Conservation (phyloP, 805 yeast species). For the baker's yeast (Saccharomyces cerevisiae) region DNA sequence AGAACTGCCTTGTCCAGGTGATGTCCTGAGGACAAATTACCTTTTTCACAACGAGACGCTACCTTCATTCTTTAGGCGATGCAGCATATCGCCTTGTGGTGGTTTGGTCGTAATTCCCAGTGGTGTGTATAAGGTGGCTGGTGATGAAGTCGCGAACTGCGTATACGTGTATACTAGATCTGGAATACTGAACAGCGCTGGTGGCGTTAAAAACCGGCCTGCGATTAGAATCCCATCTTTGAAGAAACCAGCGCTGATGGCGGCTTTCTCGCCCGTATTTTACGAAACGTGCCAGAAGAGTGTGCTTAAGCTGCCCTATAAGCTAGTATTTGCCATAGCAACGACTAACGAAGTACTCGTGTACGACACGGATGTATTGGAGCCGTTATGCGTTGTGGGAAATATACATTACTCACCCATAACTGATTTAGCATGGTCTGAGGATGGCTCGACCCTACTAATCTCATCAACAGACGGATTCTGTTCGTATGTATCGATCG, state of each 20-base stretch:
- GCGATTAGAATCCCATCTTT: slow-evolving; percentile 72
- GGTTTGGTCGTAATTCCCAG: slow-evolving; percentile 67
- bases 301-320: slow-evolving; percentile 47
- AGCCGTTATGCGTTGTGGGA: slow-evolving; percentile 65
- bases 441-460: slow-evolving; percentile 61
- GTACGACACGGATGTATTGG: slow-evolving; percentile 65
- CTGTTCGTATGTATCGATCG: slow-evolving; percentile 60
- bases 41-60: slow-evolving; percentile 80
- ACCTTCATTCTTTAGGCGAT: slow-evolving; percentile 81
- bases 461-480: slow-evolving; percentile 90
- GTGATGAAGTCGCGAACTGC: slow-evolving; percentile 49
- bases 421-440: slow-evolving; percentile 82
- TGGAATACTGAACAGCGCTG: slow-evolving; percentile 34
- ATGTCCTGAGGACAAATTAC: slow-evolving; percentile 1
- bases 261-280: slow-evolving; percentile 63
- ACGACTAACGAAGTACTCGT: slow-evolving; percentile 77
- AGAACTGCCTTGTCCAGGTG: slow-evolving; percentile 39
- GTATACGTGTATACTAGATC: slow-evolving; percentile 73
- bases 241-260: slow-evolving; percentile 75
- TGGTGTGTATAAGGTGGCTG: slow-evolving; percentile 47
- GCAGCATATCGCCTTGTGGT: slow-evolving; percentile 89
- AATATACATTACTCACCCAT: slow-evolving; percentile 83
- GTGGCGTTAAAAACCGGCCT: slow-evolving; percentile 48
- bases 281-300: slow-evolving; percentile 28
- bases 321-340: slow-evolving; percentile 86